phyloP scores from a whole-genome alignment of 352 stramenopile species.

The Phytophthora idaei region DNA sequence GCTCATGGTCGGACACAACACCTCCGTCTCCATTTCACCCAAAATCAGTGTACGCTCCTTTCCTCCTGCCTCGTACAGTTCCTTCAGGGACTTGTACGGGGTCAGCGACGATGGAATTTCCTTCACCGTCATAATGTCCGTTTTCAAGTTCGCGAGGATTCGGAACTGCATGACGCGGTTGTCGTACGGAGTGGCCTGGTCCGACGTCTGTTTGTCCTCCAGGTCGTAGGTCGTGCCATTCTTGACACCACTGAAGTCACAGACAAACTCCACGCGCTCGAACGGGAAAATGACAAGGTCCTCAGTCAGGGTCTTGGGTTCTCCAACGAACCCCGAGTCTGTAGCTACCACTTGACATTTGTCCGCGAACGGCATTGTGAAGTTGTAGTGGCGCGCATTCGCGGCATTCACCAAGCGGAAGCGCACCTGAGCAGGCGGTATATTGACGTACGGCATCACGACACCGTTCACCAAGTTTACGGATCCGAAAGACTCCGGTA shows the following conservation, averaged over 20 bases:
- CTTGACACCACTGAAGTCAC: slow-evolving; percentile 49
- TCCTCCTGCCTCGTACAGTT: slow-evolving; percentile 52
- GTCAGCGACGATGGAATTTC: slow-evolving; percentile 43
- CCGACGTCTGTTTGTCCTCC: slow-evolving; percentile 46
- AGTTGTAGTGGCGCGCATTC: slow-evolving; percentile 81
- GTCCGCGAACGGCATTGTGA: slow-evolving; percentile 65
- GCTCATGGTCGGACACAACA: slow-evolving; percentile 54
- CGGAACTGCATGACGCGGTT: slow-evolving; percentile 52
- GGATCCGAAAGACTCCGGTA: slow-evolving; percentile 60
- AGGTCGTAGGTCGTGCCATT: slow-evolving; percentile 60
- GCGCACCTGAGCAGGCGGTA: slow-evolving; percentile 67
- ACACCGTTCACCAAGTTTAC: slow-evolving; percentile 65
- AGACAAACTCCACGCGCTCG: slow-evolving; percentile 64
- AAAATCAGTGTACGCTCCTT: slow-evolving; percentile 64
- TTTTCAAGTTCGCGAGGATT: slow-evolving; percentile 43
- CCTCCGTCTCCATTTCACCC: slow-evolving; percentile 57
- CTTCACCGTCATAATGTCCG: slow-evolving; percentile 33
- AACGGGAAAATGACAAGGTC: slow-evolving; percentile 48
- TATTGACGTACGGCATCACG: slow-evolving; percentile 61
- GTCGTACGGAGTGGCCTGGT: slow-evolving; percentile 54
- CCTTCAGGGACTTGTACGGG: slow-evolving; percentile 61
- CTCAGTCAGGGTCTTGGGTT: slow-evolving; percentile 21
- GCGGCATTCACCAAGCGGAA: slow-evolving; percentile 67
- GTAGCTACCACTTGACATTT: slow-evolving; percentile 65
- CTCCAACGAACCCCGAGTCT: slow-evolving; percentile 64